Conservation (phyloP, 352 stramenopile genomes). For the Aphanomyces stellatus region DNA sequence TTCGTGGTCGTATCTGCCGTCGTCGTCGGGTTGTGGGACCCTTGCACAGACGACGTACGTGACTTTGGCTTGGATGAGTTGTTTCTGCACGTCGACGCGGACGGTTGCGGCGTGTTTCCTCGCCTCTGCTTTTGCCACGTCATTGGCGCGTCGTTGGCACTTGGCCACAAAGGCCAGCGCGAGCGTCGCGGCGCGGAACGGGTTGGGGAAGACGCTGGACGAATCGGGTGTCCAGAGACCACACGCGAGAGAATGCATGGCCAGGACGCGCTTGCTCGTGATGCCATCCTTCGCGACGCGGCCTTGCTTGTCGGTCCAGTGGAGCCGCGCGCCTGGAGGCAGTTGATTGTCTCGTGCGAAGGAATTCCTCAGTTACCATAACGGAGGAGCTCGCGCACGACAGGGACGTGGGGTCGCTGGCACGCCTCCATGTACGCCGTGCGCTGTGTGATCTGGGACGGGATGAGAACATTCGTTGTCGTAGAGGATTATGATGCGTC, state of each 20-base stretch:
- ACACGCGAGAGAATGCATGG: conserved; percentile 24
- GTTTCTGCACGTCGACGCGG: conserved; percentile 31
- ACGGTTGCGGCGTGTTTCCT: conserved; percentile 27
- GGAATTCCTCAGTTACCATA: conserved; percentile 38
- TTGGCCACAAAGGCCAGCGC: conserved; percentile 34
- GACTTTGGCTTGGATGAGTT: conserved; percentile 42
- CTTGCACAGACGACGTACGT: no score
- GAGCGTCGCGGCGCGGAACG: conserved; percentile 33
- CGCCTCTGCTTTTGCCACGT: conserved; percentile 19
- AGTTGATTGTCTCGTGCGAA: background rate
- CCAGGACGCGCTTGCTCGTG: conserved; percentile 29
- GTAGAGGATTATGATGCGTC: background rate
- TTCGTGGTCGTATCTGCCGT: conserved; percentile 15
- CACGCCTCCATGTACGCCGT: conserved; percentile 57
- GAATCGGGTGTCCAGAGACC: conserved; percentile 30
- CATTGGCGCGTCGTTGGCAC: conserved; percentile 25
- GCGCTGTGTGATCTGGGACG: conserved; percentile 30
- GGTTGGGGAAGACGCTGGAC: conserved; percentile 36
- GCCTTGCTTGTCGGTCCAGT: conserved; percentile 34
- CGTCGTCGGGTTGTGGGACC: no score
- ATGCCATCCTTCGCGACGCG: conserved; percentile 42
- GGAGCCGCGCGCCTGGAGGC: conserved; percentile 31
- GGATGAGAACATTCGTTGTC: background rate
- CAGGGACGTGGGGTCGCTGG: conserved; percentile 26
- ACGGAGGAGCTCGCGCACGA: conserved; percentile 51